A percentile compares a stretch with the other conserved stretches of the same genome.
Conservation (phyloP, 2,329 filamentous ascomycete genomes). For the Chaetoscypha palmicola region DNA sequence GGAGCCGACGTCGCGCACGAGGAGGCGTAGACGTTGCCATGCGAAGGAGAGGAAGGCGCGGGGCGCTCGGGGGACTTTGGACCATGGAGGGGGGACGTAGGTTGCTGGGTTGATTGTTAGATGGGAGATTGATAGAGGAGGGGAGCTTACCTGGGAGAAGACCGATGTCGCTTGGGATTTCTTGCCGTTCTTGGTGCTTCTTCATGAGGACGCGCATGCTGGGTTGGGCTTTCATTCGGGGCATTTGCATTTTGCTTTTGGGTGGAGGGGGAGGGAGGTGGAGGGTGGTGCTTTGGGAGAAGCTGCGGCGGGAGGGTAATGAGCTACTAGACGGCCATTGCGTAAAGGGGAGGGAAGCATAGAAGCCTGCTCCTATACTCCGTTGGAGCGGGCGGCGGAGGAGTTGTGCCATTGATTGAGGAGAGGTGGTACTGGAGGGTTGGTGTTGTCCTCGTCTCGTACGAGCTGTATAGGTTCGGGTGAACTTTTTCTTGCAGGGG, state of each 20-base stretch:
- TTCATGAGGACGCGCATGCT: slow-evolving; percentile 16
- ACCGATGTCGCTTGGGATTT: slow-evolving; percentile 24
- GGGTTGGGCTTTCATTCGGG: slow-evolving; percentile 8
- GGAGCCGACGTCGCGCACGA: slow-evolving; percentile 18
- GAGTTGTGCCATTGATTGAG: slow-evolving; percentile 21
- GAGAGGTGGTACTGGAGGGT: no score
- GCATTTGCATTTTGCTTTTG: neutral
- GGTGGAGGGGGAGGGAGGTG: slow-evolving; percentile 2
- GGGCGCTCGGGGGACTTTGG: neutral
- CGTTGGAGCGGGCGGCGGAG: slow-evolving; percentile 22
- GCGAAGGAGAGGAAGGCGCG: slow-evolving; percentile 23
- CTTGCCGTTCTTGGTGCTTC: slow-evolving; percentile 1
- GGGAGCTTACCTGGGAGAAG: slow-evolving; percentile 21
- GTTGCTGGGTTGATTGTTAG: slow-evolving; percentile 6
- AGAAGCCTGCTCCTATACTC: slow-evolving; percentile 7
- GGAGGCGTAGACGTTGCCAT: slow-evolving; percentile 22
- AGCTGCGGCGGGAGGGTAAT: slow-evolving; percentile 5
- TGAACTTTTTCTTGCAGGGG: neutral
- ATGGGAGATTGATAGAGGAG: neutral
- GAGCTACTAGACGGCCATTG: no score
- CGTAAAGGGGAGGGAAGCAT: no score
- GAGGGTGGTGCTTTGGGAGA: slow-evolving; percentile 15
- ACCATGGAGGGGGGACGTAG: slow-evolving; percentile 21
- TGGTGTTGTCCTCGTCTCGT: no score
- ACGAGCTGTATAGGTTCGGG: neutral